These are phyloP conservation scores for Populus euphratica DNA, from an alignment of 345 rosid species.

Conservation along the genomic window DNA sequence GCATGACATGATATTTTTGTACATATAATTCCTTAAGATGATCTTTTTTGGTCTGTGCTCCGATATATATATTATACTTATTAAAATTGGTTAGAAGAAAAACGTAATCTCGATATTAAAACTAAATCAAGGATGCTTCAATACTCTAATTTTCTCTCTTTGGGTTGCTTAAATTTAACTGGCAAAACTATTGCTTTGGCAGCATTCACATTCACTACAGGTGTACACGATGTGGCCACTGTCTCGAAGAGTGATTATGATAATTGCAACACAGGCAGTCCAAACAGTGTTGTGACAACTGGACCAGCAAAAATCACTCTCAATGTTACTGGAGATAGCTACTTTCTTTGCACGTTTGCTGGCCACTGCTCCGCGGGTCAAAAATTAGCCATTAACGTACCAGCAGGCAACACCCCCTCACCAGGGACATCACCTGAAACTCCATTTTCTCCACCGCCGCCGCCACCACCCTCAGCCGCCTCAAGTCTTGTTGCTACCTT, in stretches of 20 bases:
- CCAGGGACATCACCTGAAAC: background rate
- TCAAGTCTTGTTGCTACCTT: background rate
- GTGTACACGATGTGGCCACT: constrained; percentile 17
- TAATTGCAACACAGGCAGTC: background rate
- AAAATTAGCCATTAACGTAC: constrained; percentile 12
- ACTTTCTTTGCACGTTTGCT: constrained; percentile 14
- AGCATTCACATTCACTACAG: constrained; percentile 21
- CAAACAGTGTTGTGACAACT: background rate
- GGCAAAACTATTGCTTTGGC: background rate
- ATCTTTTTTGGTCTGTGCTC: too few relatives aligned
- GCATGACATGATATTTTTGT: too few relatives aligned
- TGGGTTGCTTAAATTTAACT: background rate
- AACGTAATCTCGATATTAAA: background rate
- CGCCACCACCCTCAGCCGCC: background rate
- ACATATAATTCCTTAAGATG: too few relatives aligned
- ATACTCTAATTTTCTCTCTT: background rate
- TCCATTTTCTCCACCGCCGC: background rate
- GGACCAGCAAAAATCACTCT: constrained; percentile 18
- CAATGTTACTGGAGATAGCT: background rate
- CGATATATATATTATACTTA: too few relatives aligned
- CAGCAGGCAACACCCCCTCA: background rate
- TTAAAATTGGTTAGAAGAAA: background rate
- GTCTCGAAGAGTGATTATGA: constrained; percentile 4
- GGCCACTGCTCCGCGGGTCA: constrained; percentile 15
- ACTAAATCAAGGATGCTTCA: background rate